These are phyloP conservation scores for Atkinsonella texensis DNA, from an alignment of 2,329 filamentous ascomycete genomes.

Conservation along the genomic window DNA sequence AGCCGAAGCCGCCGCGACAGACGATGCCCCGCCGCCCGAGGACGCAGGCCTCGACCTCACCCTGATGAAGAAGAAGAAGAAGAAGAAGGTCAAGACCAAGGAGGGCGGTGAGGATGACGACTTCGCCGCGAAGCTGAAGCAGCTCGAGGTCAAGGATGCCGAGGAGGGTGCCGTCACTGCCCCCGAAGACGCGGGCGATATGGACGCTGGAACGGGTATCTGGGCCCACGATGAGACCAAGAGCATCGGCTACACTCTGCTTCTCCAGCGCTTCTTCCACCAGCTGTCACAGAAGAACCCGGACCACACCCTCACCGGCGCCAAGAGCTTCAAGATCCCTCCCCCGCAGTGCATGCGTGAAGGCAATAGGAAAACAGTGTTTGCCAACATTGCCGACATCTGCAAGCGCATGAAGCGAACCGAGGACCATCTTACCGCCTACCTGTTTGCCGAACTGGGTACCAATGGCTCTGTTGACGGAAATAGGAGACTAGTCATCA, in stretches of 20 bases:
- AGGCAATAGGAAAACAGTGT: constrained; percentile 99
- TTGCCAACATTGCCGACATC: constrained; percentile 97
- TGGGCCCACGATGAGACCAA: constrained; percentile 73
- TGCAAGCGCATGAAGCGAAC: constrained; percentile 99
- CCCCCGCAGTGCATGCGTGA: constrained; percentile 97
- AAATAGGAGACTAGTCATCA: constrained; percentile 87
- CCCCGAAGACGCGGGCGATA: constrained; percentile 55
- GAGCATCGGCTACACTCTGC: constrained; percentile 70
- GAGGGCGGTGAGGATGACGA: constrained; percentile 51
- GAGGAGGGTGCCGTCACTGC: constrained; percentile 39
- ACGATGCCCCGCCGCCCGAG: constrained; percentile 32
- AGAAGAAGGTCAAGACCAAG: constrained; percentile 55
- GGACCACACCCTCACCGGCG: constrained; percentile 78
- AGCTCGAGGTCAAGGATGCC: constrained; percentile 54
- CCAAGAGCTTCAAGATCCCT: constrained; percentile 97
- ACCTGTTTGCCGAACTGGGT: constrained; percentile 95
- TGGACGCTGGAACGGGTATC: constrained; percentile 79
- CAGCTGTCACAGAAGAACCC: constrained; percentile 93
- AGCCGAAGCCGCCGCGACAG: constrained; percentile 30
- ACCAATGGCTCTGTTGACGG: constrained; percentile 94
- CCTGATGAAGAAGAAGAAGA: constrained; percentile 86
- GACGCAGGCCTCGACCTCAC: constrained; percentile 45
- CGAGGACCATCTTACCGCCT: constrained; percentile 94
- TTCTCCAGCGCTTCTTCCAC: constrained; percentile 87
- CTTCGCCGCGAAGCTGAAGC: constrained; percentile 48